phyloP scores from a whole-genome alignment of 1,284 basidiomycete genomes.

The Sphaerobolus stellatus region DNA sequence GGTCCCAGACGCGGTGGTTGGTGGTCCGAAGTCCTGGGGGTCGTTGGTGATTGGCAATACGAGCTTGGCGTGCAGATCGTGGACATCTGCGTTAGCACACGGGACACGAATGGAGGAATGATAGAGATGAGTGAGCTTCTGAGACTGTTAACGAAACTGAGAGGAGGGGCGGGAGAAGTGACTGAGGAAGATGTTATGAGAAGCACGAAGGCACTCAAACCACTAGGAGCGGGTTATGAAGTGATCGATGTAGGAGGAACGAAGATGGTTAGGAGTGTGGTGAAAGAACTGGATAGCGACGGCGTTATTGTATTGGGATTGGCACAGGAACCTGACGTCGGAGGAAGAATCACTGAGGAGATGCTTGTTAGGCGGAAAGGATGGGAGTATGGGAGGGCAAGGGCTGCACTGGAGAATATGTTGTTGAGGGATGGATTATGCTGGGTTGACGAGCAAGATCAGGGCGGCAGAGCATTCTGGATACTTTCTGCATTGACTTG shows the following conservation, averaged over 20 bases:
- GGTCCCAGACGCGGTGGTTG: conserved; percentile 83
- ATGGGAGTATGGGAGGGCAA: conserved; percentile 78
- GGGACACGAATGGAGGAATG: conserved; percentile 87
- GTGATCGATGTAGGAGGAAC: conserved; percentile 70
- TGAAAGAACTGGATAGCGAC: conserved; percentile 80
- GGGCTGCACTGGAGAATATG: conserved; percentile 85
- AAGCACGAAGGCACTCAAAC: conserved; percentile 85
- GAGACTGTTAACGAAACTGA: conserved; percentile 70
- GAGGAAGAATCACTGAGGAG: conserved; percentile 64
- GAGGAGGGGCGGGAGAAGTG: conserved; percentile 52
- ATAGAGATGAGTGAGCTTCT: conserved; percentile 89
- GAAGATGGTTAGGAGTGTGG: conserved; percentile 71
- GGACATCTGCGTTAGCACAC: conserved; percentile 90
- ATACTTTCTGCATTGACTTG: conserved; percentile 80
- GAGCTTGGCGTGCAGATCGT: conserved; percentile 97
- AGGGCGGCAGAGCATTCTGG: conserved; percentile 71
- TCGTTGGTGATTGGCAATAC: conserved; percentile 90
- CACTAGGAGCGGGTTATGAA: conserved; percentile 88
- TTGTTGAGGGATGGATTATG: conserved; percentile 86
- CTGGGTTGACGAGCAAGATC: conserved; percentile 91
- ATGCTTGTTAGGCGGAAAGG: conserved; percentile 57
- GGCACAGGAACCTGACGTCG: conserved; percentile 55
- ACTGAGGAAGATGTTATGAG: conserved; percentile 84
- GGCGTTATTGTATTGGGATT: conserved; percentile 74
- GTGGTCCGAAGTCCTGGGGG: conserved; percentile 84